A percentile compares a stretch with the other conserved stretches of the same genome.
Evolutionary conservation across 176 grass and related monocot genomes (phyloP).

Genomic region (Melocanna baccifera): DNA sequence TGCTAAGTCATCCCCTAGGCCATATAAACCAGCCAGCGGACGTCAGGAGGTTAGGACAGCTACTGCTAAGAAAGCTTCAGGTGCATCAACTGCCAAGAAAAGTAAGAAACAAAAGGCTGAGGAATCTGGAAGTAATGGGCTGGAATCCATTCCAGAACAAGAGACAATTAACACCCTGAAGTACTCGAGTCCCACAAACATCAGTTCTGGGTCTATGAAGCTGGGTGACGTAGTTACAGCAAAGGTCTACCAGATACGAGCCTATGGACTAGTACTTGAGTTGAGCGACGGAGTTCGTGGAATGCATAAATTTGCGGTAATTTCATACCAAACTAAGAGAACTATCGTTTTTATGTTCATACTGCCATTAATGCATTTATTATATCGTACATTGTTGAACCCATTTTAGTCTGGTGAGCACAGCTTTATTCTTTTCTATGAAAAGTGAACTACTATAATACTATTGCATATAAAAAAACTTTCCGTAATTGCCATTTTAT

Average conservation of each 20-base stretch:
- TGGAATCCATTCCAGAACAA: conserved; percentile 32
- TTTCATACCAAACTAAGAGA: background rate
- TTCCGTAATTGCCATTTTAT: background rate
- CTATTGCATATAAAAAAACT: background rate
- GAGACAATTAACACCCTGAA: conserved; percentile 26
- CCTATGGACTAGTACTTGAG: conserved; percentile 86
- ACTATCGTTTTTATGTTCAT: background rate
- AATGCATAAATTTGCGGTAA: conserved; percentile 98
- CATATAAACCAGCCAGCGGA: conserved; percentile 15
- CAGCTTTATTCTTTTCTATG: background rate
- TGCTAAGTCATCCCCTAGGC: conserved; percentile 61
- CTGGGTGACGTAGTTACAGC: conserved; percentile 68
- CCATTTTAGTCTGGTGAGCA: background rate
- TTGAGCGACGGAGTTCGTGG: conserved; percentile 69
- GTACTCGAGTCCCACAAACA: background rate
- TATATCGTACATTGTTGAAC: background rate
- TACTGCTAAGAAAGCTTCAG: conserved; percentile 38
- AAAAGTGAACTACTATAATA: background rate
- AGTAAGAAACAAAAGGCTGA: conserved; percentile 42
- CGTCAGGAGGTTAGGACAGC: conserved; percentile 9
- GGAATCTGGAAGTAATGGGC: conserved; percentile 18
- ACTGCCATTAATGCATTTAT: background rate
- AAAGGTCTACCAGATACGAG: conserved; percentile 81
- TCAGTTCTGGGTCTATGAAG: conserved; percentile 54
- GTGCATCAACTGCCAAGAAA: conserved; percentile 26